These are phyloP conservation scores for Umbelopsis ramanniana DNA, from an alignment of 192 early-diverging fungal species.

Conservation along the genomic window DNA sequence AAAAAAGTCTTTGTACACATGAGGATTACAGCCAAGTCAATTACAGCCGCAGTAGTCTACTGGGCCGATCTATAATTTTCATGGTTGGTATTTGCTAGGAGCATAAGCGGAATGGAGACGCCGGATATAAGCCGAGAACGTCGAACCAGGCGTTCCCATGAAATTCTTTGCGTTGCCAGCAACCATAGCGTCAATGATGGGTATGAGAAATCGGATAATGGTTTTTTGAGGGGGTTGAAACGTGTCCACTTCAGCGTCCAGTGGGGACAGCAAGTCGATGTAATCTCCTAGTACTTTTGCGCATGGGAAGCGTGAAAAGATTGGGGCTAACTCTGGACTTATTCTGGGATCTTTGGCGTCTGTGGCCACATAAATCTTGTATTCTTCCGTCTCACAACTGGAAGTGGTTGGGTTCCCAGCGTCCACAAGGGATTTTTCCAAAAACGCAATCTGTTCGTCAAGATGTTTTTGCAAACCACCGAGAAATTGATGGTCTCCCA, in stretches of 20 bases:
- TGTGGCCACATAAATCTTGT: slow-evolving; percentile 51
- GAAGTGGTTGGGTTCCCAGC: not conserved
- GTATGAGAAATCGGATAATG: slow-evolving; percentile 28
- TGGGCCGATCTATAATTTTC: not conserved
- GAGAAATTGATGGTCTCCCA: slow-evolving; percentile 28
- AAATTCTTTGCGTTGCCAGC: slow-evolving; percentile 33
- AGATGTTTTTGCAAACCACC: not conserved
- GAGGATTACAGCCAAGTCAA: too few species aligned
- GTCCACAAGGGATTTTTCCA: not conserved
- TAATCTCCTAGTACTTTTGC: slow-evolving; percentile 49
- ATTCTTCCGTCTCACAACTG: not conserved
- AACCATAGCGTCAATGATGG: slow-evolving; percentile 41
- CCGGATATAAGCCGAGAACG: slow-evolving; percentile 40
- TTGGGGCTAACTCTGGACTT: slow-evolving; percentile 24
- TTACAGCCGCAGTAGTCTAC: not conserved
- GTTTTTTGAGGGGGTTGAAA: slow-evolving; percentile 30
- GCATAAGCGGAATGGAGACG: slow-evolving; percentile 30
- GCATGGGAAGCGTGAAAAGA: slow-evolving; percentile 50
- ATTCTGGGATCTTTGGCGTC: slow-evolving; percentile 49
- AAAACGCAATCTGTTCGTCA: not conserved
- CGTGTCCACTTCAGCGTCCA: slow-evolving; percentile 28
- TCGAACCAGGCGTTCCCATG: slow-evolving; percentile 34
- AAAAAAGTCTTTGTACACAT: too few species aligned
- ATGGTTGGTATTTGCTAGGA: not conserved
- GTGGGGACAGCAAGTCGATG: slow-evolving; percentile 30